phyloP scores from a whole-genome alignment of 179 eudicot genomes.

The Camellia oleifera region DNA sequence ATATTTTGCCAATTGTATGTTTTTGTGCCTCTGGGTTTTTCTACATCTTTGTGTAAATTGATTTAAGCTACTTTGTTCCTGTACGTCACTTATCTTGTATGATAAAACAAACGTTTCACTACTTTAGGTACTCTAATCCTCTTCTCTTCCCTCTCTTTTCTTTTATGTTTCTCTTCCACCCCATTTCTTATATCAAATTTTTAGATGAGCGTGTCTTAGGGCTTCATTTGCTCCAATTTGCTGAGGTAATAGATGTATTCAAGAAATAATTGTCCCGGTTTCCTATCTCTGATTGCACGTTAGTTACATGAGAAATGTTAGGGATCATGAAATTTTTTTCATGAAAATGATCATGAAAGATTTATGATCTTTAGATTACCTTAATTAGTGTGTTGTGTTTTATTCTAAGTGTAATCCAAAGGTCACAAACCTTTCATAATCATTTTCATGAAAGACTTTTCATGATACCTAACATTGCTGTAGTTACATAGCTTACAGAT shows the following conservation, averaged over 20 bases:
- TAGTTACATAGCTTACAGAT: not conserved
- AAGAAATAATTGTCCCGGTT: not conserved
- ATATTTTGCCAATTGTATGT: not conserved
- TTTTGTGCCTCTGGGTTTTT: not conserved
- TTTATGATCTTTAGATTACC: too few species aligned
- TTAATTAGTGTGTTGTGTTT: too few species aligned
- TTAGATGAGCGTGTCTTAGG: too few species aligned
- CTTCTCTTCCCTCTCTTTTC: not conserved
- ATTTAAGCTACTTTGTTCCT: not conserved
- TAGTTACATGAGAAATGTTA: too few species aligned
- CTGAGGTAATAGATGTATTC: constrained; percentile 41
- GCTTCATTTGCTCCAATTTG: too few species aligned
- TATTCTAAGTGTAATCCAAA: too few species aligned
- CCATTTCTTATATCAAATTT: not conserved
- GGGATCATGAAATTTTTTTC: too few species aligned
- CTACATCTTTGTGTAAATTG: not conserved
- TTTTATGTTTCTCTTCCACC: too few species aligned
- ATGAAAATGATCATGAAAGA: too few species aligned
- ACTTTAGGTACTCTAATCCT: not conserved
- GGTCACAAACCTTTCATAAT: too few species aligned
- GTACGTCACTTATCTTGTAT: not conserved
- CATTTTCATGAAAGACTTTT: too few species aligned
- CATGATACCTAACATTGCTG: too few species aligned
- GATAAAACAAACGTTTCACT: not conserved
- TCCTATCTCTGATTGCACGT: not conserved